Evolutionary conservation across 768 basidiomycete genomes (phyloP).

Genomic region (Gyrodon lividus): DNA sequence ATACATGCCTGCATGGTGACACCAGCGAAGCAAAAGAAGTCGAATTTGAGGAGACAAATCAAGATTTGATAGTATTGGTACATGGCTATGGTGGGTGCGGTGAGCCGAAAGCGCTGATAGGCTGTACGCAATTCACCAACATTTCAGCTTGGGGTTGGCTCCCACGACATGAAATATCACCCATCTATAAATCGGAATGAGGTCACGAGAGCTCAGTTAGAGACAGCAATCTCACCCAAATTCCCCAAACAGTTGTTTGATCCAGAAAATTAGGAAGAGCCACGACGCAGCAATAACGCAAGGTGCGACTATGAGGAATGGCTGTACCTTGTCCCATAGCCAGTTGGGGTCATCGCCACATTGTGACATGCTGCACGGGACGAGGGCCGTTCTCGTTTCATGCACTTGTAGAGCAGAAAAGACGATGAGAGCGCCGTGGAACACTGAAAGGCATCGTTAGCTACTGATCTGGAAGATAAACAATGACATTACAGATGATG

Average conservation of each 20-base stretch:
- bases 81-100: constrained; percentile 55
- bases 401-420: constrained; percentile 76
- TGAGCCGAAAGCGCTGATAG: neutral
- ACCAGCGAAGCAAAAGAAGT: constrained; percentile 86
- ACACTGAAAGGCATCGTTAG: constrained; percentile 39
- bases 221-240: constrained; percentile 61
- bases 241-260: constrained; percentile 71
- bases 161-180: constrained; percentile 89
- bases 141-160: constrained; percentile 81
- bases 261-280: constrained; percentile 65
- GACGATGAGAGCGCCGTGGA: constrained; percentile 72
- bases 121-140: constrained; percentile 39
- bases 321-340: constrained; percentile 58
- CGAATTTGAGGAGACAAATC: constrained; percentile 86
- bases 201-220: neutral
- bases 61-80: constrained; percentile 87
- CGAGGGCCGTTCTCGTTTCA: constrained; percentile 66
- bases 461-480: neutral
- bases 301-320: constrained; percentile 72
- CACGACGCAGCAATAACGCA: constrained; percentile 66
- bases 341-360: constrained; percentile 48
- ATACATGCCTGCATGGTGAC: constrained; percentile 77
- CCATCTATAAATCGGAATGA: constrained; percentile 54
- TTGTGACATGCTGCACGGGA: constrained; percentile 36
- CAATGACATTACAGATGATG: constrained; percentile 54